These are phyloP conservation scores for Onygenales sp. DNA, from an alignment of 2,329 filamentous ascomycete species.

Conservation along the genomic window DNA sequence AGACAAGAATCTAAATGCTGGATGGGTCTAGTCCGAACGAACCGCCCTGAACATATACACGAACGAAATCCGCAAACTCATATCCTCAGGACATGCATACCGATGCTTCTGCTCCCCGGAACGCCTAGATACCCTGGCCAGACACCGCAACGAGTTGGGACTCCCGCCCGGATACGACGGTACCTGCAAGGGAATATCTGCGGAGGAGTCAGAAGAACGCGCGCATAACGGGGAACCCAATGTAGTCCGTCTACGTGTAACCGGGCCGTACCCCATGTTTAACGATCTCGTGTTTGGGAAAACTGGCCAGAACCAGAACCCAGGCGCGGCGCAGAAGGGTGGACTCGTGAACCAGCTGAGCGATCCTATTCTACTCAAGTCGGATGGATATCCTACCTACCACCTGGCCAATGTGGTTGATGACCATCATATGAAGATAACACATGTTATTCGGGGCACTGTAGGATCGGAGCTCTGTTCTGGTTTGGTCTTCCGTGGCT, in stretches of 20 bases:
- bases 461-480: slow-evolving; percentile 33
- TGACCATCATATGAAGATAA: slow-evolving; percentile 90
- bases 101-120: slow-evolving; percentile 82
- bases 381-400: slow-evolving; percentile 87
- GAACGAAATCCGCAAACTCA: slow-evolving; percentile 57
- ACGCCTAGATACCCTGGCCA: slow-evolving; percentile 58
- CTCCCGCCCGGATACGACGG: slow-evolving; percentile 57
- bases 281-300: slow-evolving; percentile 72
- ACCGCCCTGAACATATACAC: slow-evolving; percentile 54
- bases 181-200: slow-evolving; percentile 59
- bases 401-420: slow-evolving; percentile 97
- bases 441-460: slow-evolving; percentile 84
- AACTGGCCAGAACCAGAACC: slow-evolving; percentile 37
- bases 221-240: slow-evolving; percentile 61
- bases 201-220: slow-evolving; percentile 59
- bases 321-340: slow-evolving; percentile 24
- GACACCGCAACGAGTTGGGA: slow-evolving; percentile 50
- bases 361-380: slow-evolving; percentile 84
- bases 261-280: slow-evolving; percentile 54
- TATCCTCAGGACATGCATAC: slow-evolving; percentile 68
- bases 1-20: background rate
- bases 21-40: slow-evolving; percentile 60
- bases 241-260: slow-evolving; percentile 66
- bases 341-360: slow-evolving; percentile 46
- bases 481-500: background rate